Conservation (phyloP, 495 filamentous ascomycete species). For the Hamigera avellanea region DNA sequence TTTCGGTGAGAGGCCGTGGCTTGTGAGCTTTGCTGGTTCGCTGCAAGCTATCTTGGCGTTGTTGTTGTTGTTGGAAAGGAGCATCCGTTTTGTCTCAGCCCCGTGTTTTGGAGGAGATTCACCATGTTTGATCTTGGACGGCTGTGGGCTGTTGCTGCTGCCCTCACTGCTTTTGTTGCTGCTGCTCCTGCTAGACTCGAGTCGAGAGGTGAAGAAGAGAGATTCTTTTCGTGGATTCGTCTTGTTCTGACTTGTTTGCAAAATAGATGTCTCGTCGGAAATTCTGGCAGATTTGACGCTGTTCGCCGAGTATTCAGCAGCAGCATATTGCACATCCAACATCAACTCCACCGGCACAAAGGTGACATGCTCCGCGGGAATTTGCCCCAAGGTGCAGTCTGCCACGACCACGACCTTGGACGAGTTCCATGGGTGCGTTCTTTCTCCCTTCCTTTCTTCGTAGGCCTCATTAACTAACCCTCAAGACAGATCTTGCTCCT, state of each 20-base stretch:
- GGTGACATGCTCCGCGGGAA: slow-evolving; percentile 44
- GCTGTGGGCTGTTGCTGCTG: slow-evolving; percentile 7
- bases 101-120: too few species aligned
- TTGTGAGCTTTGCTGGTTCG: too few species aligned
- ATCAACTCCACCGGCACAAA: slow-evolving; percentile 28
- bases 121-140: too few species aligned
- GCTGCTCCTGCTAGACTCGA: slow-evolving; percentile 15
- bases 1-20: too few species aligned
- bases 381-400: slow-evolving; percentile 50
- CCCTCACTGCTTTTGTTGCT: slow-evolving; percentile 9
- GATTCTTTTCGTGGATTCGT: too few species aligned
- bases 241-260: too few species aligned
- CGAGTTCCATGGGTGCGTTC: slow-evolving; percentile 49
- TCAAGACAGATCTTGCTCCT: slow-evolving; percentile 8
- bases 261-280: slow-evolving; percentile 19
- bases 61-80: background rate
- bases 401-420: slow-evolving; percentile 41
- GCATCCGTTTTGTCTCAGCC: too few species aligned
- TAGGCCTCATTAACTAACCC: slow-evolving; percentile 22
- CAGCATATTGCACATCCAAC: slow-evolving; percentile 54
- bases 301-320: slow-evolving; percentile 59
- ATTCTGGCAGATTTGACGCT: slow-evolving; percentile 37
- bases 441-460: slow-evolving; percentile 2
- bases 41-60: too few species aligned
- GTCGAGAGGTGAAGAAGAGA: slow-evolving; percentile 15